phyloP scores from a whole-genome alignment of 78 protist genomes.

The Pigoraptor vietnamica region DNA sequence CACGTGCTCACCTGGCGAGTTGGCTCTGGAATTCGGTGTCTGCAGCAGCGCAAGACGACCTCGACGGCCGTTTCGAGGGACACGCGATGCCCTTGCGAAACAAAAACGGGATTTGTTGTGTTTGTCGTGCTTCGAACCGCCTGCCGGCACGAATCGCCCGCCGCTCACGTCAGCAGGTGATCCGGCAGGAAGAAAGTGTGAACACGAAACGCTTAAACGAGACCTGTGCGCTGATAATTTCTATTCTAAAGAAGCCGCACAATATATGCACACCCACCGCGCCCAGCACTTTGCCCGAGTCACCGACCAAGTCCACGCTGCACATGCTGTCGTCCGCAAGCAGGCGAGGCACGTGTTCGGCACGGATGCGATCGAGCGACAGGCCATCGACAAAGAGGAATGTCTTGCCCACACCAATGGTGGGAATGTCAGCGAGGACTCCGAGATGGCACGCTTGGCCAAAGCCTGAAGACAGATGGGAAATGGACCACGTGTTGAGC shows the following conservation, averaged over 20 bases:
- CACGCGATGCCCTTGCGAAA: slow-evolving; percentile 43
- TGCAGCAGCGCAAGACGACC: not conserved
- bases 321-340: not conserved
- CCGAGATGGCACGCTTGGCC: slow-evolving; percentile 44
- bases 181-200: not conserved
- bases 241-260: too few relatives aligned
- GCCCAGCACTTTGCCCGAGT: not conserved
- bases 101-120: not conserved
- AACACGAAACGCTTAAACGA: not conserved
- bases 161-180: not conserved
- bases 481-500: not conserved
- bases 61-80: slow-evolving; percentile 7
- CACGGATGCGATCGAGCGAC: not conserved
- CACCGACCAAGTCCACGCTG: not conserved
- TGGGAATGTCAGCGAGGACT: slow-evolving; percentile 14
- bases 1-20: slow-evolving; percentile 31
- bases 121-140: not conserved
- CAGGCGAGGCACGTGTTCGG: not conserved
- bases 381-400: slow-evolving; percentile 18
- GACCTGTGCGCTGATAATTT: not conserved
- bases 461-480: slow-evolving; percentile 14
- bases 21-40: slow-evolving; percentile 41
- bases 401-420: slow-evolving; percentile 35
- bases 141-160: not conserved
- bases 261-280: not conserved